Percentiles rank a stretch among this genome's conserved stretches.
These are phyloP conservation scores for Bolboschoenus planiculmis DNA, from an alignment of 176 grass and related monocot genomes.

Conservation along the genomic window DNA sequence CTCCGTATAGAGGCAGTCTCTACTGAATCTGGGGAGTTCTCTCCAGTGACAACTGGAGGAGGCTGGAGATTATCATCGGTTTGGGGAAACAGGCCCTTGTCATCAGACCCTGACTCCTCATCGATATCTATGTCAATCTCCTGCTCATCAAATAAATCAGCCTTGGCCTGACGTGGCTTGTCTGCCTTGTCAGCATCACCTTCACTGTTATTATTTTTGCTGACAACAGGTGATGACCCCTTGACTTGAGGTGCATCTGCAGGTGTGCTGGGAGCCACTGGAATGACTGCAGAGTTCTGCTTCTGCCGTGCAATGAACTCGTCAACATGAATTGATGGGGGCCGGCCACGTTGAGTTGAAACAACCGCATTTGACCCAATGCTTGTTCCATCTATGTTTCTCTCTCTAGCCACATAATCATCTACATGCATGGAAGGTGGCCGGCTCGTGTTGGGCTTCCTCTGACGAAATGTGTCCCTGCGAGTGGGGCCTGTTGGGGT, in stretches of 20 bases:
- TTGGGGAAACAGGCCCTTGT: conserved; percentile 84
- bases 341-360: conserved; percentile 70
- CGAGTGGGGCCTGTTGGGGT: conserved; percentile 57
- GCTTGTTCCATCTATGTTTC: conserved; percentile 90
- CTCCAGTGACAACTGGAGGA: conserved; percentile 62
- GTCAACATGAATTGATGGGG: conserved; percentile 99
- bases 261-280: conserved; percentile 18
- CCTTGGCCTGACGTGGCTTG: conserved; percentile 44
- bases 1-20: conserved; percentile 29
- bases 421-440: conserved; percentile 99
- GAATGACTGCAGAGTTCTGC: conserved; percentile 44
- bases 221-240: conserved; percentile 38
- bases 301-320: conserved; percentile 96
- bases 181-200: conserved; percentile 39
- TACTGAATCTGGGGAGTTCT: conserved; percentile 70
- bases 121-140: conserved; percentile 92
- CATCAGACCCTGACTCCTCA: conserved; percentile 84
- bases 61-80: conserved; percentile 70
- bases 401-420: conserved; percentile 98
- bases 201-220: conserved; percentile 27
- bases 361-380: conserved; percentile 70
- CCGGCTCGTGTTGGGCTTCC: conserved; percentile 94
- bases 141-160: conserved; percentile 81
- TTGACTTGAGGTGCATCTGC: conserved; percentile 54
- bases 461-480: conserved; percentile 90